A percentile compares a stretch with the other conserved stretches of the same genome.
These are phyloP conservation scores for Tuber melanosporum DNA, from an alignment of 495 filamentous ascomycete species.

Conservation along the genomic window DNA sequence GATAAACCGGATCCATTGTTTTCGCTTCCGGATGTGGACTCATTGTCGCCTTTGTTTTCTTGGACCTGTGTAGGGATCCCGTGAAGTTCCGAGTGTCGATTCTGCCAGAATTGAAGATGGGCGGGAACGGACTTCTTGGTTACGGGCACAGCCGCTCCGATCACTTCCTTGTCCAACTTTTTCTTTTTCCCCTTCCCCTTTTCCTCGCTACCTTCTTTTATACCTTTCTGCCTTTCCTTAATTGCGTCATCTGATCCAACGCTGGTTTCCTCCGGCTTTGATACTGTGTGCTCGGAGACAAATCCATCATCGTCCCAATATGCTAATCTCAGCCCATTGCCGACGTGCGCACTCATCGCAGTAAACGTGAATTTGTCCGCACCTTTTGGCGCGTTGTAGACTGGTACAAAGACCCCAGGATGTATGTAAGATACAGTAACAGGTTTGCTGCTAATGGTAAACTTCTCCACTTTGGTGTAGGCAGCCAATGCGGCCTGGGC, in stretches of 20 bases:
- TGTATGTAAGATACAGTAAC: constrained; percentile 75
- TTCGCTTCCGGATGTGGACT: constrained; percentile 33
- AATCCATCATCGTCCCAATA: constrained; percentile 85
- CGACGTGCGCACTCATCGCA: constrained; percentile 56
- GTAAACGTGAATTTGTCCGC: constrained; percentile 63
- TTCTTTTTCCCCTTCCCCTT: constrained; percentile 64
- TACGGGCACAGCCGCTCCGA: constrained; percentile 43
- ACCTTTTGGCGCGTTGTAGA: constrained; percentile 53
- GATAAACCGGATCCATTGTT: constrained; percentile 26
- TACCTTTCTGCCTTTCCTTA: constrained; percentile 45
- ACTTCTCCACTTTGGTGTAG: constrained; percentile 68
- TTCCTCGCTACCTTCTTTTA: constrained; percentile 33
- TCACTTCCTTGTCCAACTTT: constrained; percentile 53
- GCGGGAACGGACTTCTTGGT: constrained; percentile 50
- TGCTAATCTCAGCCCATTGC: constrained; percentile 57
- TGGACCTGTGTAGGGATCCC: constrained; percentile 43
- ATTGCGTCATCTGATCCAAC: constrained; percentile 2
- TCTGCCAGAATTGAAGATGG: constrained; percentile 82
- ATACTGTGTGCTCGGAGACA: constrained; percentile 59
- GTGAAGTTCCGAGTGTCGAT: constrained; percentile 78
- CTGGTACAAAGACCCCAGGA: constrained; percentile 77
- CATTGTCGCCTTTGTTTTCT: constrained; percentile 15
- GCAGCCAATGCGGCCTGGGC: constrained; percentile 70
- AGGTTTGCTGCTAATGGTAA: constrained; percentile 74
- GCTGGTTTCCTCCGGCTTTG: constrained; percentile 46